A percentile compares a stretch with the other conserved stretches of the same genome.
Conservation (phyloP, 176 grass and related monocot species). For the Cenchrus purpureus region DNA sequence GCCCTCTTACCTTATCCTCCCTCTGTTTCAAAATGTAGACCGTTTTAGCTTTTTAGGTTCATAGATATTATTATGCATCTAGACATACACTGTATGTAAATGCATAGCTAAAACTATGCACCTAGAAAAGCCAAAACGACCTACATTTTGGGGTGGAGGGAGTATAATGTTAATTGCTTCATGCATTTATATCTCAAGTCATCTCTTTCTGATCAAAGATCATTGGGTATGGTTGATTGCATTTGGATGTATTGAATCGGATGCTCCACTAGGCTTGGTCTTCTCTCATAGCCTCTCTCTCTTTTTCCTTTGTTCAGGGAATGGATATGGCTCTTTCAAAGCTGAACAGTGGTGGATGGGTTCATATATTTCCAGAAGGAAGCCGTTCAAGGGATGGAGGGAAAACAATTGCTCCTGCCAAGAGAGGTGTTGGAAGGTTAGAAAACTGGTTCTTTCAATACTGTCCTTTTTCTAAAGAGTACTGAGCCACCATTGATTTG, state of each 20-base stretch:
- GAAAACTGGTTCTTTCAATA: conserved; percentile 9
- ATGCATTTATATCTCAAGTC: background rate
- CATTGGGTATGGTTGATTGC: background rate
- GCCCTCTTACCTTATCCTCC: background rate
- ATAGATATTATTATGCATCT: no score
- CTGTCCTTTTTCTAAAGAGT: background rate
- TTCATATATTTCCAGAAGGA: conserved; percentile 99
- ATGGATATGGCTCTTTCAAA: conserved; percentile 96
- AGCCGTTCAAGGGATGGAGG: conserved; percentile 90
- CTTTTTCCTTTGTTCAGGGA: conserved; percentile 47
- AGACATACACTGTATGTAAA: no score
- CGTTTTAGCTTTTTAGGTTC: no score
- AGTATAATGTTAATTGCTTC: background rate
- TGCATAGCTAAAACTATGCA: no score
- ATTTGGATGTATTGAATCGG: background rate
- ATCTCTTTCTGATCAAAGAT: background rate
- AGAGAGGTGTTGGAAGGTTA: conserved; percentile 96
- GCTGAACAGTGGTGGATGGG: conserved; percentile 93
- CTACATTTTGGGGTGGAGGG: no score
- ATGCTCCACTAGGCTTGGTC: background rate
- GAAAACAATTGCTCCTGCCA: conserved; percentile 80
- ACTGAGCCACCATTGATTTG: background rate
- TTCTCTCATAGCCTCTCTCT: conserved; percentile 3
- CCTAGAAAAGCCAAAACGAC: no score
- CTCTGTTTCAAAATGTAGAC: no score